Conservation (phyloP, 1,284 basidiomycete species). For the Irpex rosettiformis region DNA sequence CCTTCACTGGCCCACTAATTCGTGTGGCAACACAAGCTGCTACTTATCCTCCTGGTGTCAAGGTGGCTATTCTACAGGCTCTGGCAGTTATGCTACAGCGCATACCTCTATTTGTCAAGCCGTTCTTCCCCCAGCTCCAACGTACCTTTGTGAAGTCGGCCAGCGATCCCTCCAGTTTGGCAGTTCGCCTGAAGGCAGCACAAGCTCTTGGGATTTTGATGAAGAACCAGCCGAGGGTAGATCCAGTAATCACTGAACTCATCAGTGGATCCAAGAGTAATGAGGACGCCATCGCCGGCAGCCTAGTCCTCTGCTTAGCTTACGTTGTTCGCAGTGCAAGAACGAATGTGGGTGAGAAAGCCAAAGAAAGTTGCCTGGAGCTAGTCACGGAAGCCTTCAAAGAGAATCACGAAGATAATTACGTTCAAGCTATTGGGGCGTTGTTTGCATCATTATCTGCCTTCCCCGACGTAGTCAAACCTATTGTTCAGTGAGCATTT, state of each 20-base stretch:
- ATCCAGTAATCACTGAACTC: conserved; percentile 88
- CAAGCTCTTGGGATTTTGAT: conserved; percentile 90
- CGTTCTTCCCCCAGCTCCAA: conserved; percentile 98
- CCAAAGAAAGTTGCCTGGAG: conserved; percentile 69
- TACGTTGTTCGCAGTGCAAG: conserved; percentile 74
- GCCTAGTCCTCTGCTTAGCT: conserved; percentile 75
- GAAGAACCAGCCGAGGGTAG: conserved; percentile 83
- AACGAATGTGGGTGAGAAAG: conserved; percentile 75
- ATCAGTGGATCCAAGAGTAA: conserved; percentile 64
- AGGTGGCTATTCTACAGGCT: conserved; percentile 83
- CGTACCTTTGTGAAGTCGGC: conserved; percentile 96
- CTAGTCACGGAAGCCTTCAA: conserved; percentile 80
- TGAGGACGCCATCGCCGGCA: conserved; percentile 75
- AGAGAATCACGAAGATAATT: conserved; percentile 74
- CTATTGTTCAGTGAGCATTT: conserved; percentile 64
- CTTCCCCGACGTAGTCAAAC: conserved; percentile 62
- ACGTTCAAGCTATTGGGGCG: conserved; percentile 64
- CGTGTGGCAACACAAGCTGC: conserved; percentile 88
- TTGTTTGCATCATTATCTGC: conserved; percentile 68
- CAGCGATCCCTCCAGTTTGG: conserved; percentile 75
- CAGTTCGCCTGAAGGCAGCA: conserved; percentile 81
- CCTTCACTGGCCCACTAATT: conserved; percentile 95
- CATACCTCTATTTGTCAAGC: conserved; percentile 89
- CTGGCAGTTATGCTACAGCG: conserved; percentile 79
- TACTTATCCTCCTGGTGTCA: conserved; percentile 87